Evolutionary conservation across 23 red algal species (phyloP), one percentile per base, ranked within the genome.

Genomic region (Gracilaria gracilis): DNA sequence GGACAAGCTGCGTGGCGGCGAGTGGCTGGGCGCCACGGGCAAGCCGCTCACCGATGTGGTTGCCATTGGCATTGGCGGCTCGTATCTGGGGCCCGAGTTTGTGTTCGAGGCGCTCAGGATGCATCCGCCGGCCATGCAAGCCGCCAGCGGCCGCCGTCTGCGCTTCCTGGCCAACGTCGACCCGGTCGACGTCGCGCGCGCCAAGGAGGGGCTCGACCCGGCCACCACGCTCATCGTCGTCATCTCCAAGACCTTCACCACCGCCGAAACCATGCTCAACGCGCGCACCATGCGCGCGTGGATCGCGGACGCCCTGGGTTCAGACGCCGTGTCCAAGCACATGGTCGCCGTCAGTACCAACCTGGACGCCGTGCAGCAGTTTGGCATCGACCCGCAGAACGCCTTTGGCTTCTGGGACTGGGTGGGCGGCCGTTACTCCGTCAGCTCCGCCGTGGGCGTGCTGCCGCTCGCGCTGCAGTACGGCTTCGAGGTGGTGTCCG

Each of bases 401-500:
- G 93, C 89, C 20, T 99, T 99, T 61, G 81, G 91, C 6, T 99
- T 99, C 80, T 99, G 97, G 97, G 95, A 96, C 74, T 99, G 97
- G 97, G 97, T 99, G 19, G 97, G 97, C 33, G 97, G 97, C 23
- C 91, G 97, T 33, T 99, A 89, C 58, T 96, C 94, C 0, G 97
- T 99, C 3, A 84, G 94, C 79, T 96, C 89, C 21, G 91, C 97
- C 57, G 97, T 99, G 24, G 97, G 97, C 39, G 93, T 95, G 9
- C 57, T 96, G 36, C 97, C 97, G 46, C 92, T 99, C 8, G 85
- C 97, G 15, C 61, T 99, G 70, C 97, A 99, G 54, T 99, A 99
- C 57, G 97, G 97, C 31, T 96, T 95, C 72, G 91, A 90, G 28
- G 51, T 96, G 20, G 87, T 99, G 51, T 34, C 58, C 21, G 42